These are phyloP conservation scores for Zea mays DNA, from an alignment of 176 grass and related monocot species.

Conservation along the genomic window Zm-B73-REFERENCE-NAM-5.0 NC_050103.1:139460501-139461000, in stretches of 20 bases:
- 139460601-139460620: too few species aligned
- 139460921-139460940: conserved; percentile 43
- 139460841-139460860: neutral
- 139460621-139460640: too few species aligned
- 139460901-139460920: conserved; percentile 13
- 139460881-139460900: neutral
- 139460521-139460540: too few species aligned
- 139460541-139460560: too few species aligned
- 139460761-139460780: conserved; percentile 23
- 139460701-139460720: too few species aligned
- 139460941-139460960: conserved; percentile 27
- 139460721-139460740: neutral
- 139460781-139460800: conserved; percentile 43
- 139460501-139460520: too few species aligned
- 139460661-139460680: too few species aligned
- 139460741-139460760: neutral
- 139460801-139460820: conserved; percentile 20
- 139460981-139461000: neutral
- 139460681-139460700: too few species aligned
- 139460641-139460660: too few species aligned
- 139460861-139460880: neutral
- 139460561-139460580: too few species aligned
- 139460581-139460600: too few species aligned
- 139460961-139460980: conserved; percentile 3
- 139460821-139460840: conserved; percentile 15